Evolutionary conservation across 164 flowering plant genomes (phyloP), one percentile per base, ranked within the genome.

Genomic region (Dillenia suffruticosa): DNA sequence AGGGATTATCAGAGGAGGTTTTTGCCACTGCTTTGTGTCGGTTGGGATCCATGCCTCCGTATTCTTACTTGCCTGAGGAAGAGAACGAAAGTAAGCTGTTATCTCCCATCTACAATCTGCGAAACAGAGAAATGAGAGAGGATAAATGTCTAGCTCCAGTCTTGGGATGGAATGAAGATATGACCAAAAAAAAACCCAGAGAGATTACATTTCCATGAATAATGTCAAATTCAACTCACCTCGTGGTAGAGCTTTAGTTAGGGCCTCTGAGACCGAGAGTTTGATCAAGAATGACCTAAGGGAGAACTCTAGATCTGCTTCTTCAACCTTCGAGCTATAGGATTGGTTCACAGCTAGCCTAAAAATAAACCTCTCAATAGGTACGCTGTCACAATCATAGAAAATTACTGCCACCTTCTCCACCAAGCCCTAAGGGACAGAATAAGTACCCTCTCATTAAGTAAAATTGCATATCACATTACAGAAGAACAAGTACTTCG

Each of bases 51-150:
- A 95, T 53, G 74, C 54, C 24, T 78, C 84, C 61, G 79, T 79
- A 65, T 81, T 88, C 49, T 83, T 85, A 72, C 81, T 80, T 47
- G 72, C 63, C 60, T 77, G 47, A 40, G 99, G 92, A 24, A 88
- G 78, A 46, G 82, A 54, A 13, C 75, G 76, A n/a, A 95, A 86
- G 63, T 86, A 84, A 10, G 85, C 86, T 1, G 83, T 81, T 62
- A 95, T 83, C 68, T 92, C 97, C 99, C 99, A 95, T 69, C 84
- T 82, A 83, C 88, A 90, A 76, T 78, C 96, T 91, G 73, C 59
- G 43, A 32, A 44, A 58, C 26, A 56, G 11, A 9, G 16, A 51
- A 57, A 68, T 45, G 11, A 8, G 16, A 51, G 54, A 68, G 49
- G 8, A 5, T 44, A 69, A 9, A 10, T 13, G 22, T 11, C 51